Conservation (phyloP, 805 yeast genomes). For the Debaryomyces hansenii region DNA sequence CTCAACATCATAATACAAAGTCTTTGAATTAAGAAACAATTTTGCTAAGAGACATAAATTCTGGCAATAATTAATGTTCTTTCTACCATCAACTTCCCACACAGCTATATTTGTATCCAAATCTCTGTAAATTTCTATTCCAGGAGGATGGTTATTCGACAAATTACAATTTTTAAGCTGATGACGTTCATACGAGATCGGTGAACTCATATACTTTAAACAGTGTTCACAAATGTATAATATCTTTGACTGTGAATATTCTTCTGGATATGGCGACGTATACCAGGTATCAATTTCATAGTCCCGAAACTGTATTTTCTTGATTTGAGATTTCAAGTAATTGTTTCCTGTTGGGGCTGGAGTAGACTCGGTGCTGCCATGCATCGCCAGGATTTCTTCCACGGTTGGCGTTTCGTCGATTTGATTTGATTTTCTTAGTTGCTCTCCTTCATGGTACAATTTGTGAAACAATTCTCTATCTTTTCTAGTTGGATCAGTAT, state of each 20-base stretch:
- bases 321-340: conserved; percentile 37
- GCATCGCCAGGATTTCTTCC: conserved; percentile 10
- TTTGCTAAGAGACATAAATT: conserved; percentile 88
- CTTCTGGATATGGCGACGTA: conserved; percentile 90
- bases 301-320: conserved; percentile 67
- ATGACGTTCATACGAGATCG: conserved; percentile 69
- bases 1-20: conserved; percentile 91
- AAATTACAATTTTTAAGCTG: conserved; percentile 62
- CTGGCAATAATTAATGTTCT: conserved; percentile 79
- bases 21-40: conserved; percentile 84
- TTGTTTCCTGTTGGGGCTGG: conserved; percentile 5
- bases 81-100: conserved; percentile 75
- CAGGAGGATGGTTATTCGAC: conserved; percentile 63
- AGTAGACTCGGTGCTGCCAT: conserved; percentile 3
- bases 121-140: conserved; percentile 43
- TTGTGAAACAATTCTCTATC: conserved; percentile 53
- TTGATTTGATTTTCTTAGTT: conserved; percentile 29
- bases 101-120: conserved; percentile 25
- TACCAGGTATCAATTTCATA: conserved; percentile 89
- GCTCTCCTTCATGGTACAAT: conserved; percentile 39
- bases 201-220: conserved; percentile 72
- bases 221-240: conserved; percentile 84
- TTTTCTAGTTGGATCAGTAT: conserved; percentile 56
- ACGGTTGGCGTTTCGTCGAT: conserved; percentile 7
- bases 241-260: conserved; percentile 60